Base-by-base conservation (phyloP, 768 basidiomycete species). In the Mycena olivaceomarginata region DNA sequence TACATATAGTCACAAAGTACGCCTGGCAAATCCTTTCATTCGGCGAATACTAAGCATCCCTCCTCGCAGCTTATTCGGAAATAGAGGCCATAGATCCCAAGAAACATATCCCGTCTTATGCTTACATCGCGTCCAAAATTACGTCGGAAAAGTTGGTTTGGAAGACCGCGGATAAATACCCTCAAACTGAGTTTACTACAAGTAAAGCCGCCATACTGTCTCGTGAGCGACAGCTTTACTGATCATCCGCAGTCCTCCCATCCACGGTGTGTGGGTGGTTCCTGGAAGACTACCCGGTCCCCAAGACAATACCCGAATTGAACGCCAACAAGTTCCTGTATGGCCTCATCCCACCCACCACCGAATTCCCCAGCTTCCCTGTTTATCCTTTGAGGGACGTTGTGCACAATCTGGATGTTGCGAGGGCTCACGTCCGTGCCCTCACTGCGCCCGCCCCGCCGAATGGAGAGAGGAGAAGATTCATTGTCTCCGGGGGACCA, bases 101-200 rank as follows among this genome's bases (percentile, higher is more conserved):
- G 10, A 51, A 80, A 45, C 60, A 70, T 39, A 4, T 13, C 10
- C 67, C 73, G 31, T 60, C 68, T 22, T 40, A 43, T 22, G 67
- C 74, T 11, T 80, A 77, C 63, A 41, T 72, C 40, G 59, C 72
- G 20, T 74, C 57, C 18, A 80, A 80, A 67, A 53, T 66, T 20
- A 67, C 64, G 7, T 74, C 79, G 53, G 79, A 80, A 5, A 80
- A 75, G 69, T 20, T 76, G 57, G 25, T 75, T 4, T 80, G 79
- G 79, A 67, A 77, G n/a, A 40, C 74, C 12, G 79, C 76, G 5
- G 67, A 77, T 37, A 70, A 80, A 41, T 56, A 75, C 22, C 79
- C 79, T 37, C 63, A 72, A 11, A 57, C 77, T n/a, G 79, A 80
- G 63, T 77, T 80, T 57, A 80, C 79, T 18, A 20, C 77, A 16